Evolutionary conservation across 2,329 filamentous ascomycete genomes (phyloP), one percentile per base, ranked within the genome.

Genomic region (Aspergillus sp.): DNA sequence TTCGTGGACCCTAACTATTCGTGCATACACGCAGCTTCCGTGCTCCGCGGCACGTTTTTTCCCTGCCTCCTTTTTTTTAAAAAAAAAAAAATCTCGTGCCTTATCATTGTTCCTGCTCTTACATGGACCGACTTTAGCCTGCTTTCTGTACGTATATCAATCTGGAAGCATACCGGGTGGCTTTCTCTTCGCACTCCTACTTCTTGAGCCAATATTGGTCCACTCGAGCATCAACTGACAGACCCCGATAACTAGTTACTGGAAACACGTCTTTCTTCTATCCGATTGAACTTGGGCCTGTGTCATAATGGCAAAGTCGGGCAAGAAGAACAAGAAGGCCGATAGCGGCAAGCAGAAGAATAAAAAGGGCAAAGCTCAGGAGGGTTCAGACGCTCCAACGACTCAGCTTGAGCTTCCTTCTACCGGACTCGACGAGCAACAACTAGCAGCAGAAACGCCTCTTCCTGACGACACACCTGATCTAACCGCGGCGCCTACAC

Each of bases 301-400:
- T 64, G 71, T 68, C 65, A 65, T 57, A 17, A 73, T 73, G 70
- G 69, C 59, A 35, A 58, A 60, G 33, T 57, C 65, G 65, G 62
- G 65, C 62, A 72, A 71, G 64, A 51, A 56, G 54, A 73, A 71
- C 52, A 62, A 59, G 63, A 73, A 72, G 64, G 56, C 64, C 45
- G 59, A 56, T 45, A 59, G 41, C 31, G 43, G 31, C 49, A 72
- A 70, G 60, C 62, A 66, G 60, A 72, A 72, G 64, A 66, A 65
- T 70, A 73, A 73, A 62, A 73, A 72, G 68, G 58, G 54, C 47
- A 72, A 73, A 65, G 63, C 49, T 51, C 68, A 71, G 58, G 71
- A 72, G 47, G 54, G 50, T 39, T 57, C 64, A 57, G 68, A 67
- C 51, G 60, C 59, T 54, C 69, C 70, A 52, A 64, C 67, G 55